Conservation (phyloP, 805 yeast genomes). For the Starmerella potacharoeniae region DNA sequence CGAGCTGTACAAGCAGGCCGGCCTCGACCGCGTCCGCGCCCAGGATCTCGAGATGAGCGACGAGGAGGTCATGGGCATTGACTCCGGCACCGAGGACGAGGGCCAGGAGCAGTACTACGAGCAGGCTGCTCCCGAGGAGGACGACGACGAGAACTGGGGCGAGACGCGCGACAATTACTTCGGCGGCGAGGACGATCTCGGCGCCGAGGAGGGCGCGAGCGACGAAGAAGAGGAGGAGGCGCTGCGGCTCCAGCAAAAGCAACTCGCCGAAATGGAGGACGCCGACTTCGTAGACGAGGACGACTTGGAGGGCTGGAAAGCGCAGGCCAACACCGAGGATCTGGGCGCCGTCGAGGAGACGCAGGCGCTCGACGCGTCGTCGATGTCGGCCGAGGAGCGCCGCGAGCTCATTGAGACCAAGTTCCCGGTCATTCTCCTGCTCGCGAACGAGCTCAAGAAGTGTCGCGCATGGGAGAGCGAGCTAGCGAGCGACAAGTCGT, state of each 20-base stretch:
- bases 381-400: slow-evolving; percentile 45
- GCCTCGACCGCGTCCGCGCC: slow-evolving; percentile 6
- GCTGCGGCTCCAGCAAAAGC: slow-evolving; percentile 67
- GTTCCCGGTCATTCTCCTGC: slow-evolving; percentile 77
- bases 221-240: slow-evolving; percentile 81
- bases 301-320: slow-evolving; percentile 72
- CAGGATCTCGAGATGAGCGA: slow-evolving; percentile 36
- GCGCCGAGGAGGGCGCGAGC: slow-evolving; percentile 65
- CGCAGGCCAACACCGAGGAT: slow-evolving; percentile 38
- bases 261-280: slow-evolving; percentile 62
- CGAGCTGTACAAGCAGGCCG: slow-evolving; percentile 16
- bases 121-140: slow-evolving; percentile 30
- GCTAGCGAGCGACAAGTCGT: slow-evolving; percentile 11
- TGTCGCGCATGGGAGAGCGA: slow-evolving; percentile 27
- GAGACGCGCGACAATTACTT: slow-evolving; percentile 35
- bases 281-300: slow-evolving; percentile 63
- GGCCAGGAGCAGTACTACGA: slow-evolving; percentile 40
- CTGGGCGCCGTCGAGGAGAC: slow-evolving; percentile 25
- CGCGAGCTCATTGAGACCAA: slow-evolving; percentile 43
- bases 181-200: slow-evolving; percentile 33
- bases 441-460: slow-evolving; percentile 49
- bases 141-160: slow-evolving; percentile 32
- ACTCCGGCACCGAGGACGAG: slow-evolving; percentile 25
- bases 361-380: slow-evolving; percentile 35
- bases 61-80: slow-evolving; percentile 43